A percentile compares a stretch with the other conserved stretches of the same genome.
Evolutionary conservation across 2,329 filamentous ascomycete genomes (phyloP).

Genomic region (Fusarium sp.): DNA sequence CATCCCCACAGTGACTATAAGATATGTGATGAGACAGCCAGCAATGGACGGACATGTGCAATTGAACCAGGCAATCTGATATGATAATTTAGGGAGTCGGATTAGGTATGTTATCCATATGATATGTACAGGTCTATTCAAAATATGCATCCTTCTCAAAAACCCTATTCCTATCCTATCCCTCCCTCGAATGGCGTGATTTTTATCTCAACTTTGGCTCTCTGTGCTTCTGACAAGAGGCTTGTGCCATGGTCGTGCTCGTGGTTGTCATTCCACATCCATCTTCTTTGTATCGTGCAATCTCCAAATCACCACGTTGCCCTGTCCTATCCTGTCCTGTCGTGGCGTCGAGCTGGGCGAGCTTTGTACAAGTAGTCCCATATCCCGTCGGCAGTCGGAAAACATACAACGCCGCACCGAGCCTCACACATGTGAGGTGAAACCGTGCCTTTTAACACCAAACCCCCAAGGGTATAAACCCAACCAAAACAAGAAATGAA

Average conservation of each 20-base stretch:
- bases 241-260: not conserved
- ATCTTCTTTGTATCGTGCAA: constrained; percentile 4
- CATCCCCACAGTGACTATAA: not conserved
- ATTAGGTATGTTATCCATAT: constrained; percentile 19
- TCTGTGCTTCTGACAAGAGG: constrained; percentile 1
- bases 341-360: constrained; percentile 5
- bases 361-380: constrained; percentile 9
- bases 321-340: constrained; percentile 1
- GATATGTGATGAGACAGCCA: not conserved
- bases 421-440: not conserved
- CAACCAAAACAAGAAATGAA: constrained; percentile 11
- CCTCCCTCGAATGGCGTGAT: not conserved
- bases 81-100: constrained; percentile 16
- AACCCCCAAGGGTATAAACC: constrained; percentile 18
- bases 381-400: constrained; percentile 7
- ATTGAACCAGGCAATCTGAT: not conserved
- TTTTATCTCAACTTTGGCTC: constrained; percentile 1
- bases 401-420: constrained; percentile 25
- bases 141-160: constrained; percentile 25
- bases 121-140: constrained; percentile 25
- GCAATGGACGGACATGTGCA: not conserved
- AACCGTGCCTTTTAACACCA: constrained; percentile 18
- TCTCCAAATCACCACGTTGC: constrained; percentile 12
- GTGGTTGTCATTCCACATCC: constrained; percentile 1
- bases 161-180: not conserved